phyloP scores from a whole-genome alignment of 768 basidiomycete species.

The Mrakia frigida region DNA sequence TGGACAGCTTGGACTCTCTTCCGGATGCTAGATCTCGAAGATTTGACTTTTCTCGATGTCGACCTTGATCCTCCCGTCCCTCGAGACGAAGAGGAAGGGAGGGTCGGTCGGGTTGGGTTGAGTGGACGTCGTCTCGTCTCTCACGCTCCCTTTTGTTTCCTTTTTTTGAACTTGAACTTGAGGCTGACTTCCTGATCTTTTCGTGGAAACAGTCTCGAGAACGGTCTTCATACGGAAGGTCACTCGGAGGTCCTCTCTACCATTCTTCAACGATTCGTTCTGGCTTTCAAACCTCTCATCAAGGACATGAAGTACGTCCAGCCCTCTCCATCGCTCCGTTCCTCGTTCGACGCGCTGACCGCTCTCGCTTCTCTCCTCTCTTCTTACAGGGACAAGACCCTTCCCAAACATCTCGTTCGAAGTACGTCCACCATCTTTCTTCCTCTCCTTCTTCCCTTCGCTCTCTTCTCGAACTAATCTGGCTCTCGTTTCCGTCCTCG shows the following conservation, averaged over 20 bases:
- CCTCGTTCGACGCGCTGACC: neutral
- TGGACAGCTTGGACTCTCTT: neutral
- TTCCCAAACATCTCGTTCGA: constrained; percentile 12
- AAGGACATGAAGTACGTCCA: constrained; percentile 24
- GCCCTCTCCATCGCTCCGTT: neutral
- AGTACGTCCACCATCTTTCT: neutral
- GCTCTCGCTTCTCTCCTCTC: neutral
- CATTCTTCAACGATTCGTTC: constrained; percentile 25
- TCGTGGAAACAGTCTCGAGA: constrained; percentile 24
- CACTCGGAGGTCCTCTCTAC: constrained; percentile 17
- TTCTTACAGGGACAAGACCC: neutral
- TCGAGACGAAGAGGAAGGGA: too few species aligned
- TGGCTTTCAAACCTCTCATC: neutral
- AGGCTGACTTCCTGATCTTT: neutral
- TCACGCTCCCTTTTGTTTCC: neutral
- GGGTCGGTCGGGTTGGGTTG: neutral
- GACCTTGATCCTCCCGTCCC: neutral
- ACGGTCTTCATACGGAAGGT: constrained; percentile 8
- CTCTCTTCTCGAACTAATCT: neutral
- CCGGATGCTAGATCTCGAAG: too few species aligned
- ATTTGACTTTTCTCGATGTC: too few species aligned
- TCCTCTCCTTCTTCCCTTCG: neutral
- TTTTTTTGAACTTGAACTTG: neutral
- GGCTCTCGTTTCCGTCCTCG: neutral
- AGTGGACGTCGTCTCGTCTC: neutral